These are phyloP conservation scores for Podospora pseudopauciseta DNA, from an alignment of 495 filamentous ascomycete species.

Conservation along the genomic window DNA sequence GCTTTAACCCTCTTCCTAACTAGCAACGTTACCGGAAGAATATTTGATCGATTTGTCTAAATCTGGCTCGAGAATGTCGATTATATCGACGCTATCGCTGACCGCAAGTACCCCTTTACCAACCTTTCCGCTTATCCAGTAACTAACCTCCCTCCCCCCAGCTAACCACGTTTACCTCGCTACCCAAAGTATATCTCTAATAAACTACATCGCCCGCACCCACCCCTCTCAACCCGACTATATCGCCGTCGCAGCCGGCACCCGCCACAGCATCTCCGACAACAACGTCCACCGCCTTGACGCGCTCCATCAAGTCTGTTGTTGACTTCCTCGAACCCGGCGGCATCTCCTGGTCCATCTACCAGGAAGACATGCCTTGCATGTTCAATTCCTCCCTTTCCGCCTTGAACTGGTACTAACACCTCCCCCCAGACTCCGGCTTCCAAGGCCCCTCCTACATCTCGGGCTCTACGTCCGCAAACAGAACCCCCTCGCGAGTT, in stretches of 20 bases:
- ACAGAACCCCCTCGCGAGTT: conserved; percentile 57
- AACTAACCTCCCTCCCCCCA: background rate
- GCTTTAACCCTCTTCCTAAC: conserved; percentile 46
- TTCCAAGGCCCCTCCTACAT: conserved; percentile 50
- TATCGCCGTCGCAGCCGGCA: conserved; percentile 56
- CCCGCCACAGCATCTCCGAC: conserved; percentile 62
- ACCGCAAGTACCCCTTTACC: conserved; percentile 3
- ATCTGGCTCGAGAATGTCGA: conserved; percentile 76
- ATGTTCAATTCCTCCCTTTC: too few relatives aligned
- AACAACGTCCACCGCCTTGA: conserved; percentile 57
- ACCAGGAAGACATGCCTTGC: conserved; percentile 65
- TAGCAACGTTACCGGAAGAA: conserved; percentile 59
- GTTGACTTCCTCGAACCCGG: conserved; percentile 68
- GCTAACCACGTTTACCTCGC: conserved; percentile 48
- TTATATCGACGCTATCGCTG: conserved; percentile 33
- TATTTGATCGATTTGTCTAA: conserved; percentile 62
- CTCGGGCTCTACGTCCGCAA: conserved; percentile 42
- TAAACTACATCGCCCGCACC: conserved; percentile 55
- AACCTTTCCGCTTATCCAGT: background rate
- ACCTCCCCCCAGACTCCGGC: conserved; percentile 52
- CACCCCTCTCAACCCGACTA: conserved; percentile 60
- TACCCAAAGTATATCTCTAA: conserved; percentile 58
- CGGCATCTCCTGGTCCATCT: conserved; percentile 63
- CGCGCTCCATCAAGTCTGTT: conserved; percentile 62
- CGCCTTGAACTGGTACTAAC: too few relatives aligned